phyloP scores from a whole-genome alignment of 805 yeast species.

The Yarrowia phangngaensis region DNA sequence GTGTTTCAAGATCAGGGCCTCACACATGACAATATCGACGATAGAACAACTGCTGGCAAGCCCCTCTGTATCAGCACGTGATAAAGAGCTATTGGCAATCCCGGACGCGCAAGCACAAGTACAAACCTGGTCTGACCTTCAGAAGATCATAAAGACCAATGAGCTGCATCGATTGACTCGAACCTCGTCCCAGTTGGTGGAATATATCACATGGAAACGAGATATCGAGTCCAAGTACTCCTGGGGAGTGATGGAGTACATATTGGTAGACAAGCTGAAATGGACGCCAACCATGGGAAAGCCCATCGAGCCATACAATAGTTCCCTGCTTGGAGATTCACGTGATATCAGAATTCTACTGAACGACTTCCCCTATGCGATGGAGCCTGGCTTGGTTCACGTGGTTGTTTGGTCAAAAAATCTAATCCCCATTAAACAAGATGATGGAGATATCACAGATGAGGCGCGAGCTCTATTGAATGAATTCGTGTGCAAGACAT shows the following conservation, averaged over 20 bases:
- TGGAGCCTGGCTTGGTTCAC: constrained; percentile 48
- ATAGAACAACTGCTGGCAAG: constrained; percentile 9
- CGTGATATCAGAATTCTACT: constrained; percentile 46
- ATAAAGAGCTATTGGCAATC: constrained; percentile 12
- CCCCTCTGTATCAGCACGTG: constrained; percentile 5
- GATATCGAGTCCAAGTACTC: constrained; percentile 10
- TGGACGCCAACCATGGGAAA: constrained; percentile 9
- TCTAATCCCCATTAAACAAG: constrained; percentile 43
- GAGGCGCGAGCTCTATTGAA: constrained; percentile 42
- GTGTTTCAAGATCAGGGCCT: not conserved
- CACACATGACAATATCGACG: not conserved
- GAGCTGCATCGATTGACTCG: constrained; percentile 17
- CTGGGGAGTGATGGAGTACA: constrained; percentile 26
- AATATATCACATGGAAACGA: constrained; percentile 18
- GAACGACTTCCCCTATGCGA: constrained; percentile 56
- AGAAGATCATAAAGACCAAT: constrained; percentile 9
- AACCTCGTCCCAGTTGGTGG: constrained; percentile 7
- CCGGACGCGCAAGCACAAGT: constrained; percentile 4
- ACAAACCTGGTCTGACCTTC: constrained; percentile 7
- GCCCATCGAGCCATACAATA: not conserved
- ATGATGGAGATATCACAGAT: constrained; percentile 45
- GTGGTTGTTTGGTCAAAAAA: constrained; percentile 56
- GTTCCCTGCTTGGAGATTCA: constrained; percentile 12
- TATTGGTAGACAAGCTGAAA: constrained; percentile 7
- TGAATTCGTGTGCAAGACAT: constrained; percentile 43